Conservation (phyloP, 345 rosid genomes). For the Reutealis trisperma region DNA sequence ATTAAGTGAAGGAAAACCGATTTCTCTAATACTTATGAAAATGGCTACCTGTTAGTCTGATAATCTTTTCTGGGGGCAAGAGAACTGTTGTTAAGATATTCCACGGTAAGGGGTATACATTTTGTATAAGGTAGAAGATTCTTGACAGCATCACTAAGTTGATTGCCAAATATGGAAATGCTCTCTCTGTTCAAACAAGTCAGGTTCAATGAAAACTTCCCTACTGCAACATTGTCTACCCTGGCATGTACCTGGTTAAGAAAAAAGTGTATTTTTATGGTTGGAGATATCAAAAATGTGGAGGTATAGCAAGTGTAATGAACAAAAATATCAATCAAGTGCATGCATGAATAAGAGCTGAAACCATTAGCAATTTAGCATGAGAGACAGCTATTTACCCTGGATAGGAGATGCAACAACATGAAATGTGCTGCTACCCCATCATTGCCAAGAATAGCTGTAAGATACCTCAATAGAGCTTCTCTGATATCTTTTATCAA, state of each 20-base stretch:
- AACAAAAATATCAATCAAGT: neutral
- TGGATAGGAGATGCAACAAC: conserved; percentile 81
- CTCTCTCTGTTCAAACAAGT: conserved; percentile 65
- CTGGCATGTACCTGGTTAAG: conserved; percentile 70
- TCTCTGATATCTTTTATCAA: conserved; percentile 60
- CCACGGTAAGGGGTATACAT: conserved; percentile 60
- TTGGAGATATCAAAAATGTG: neutral
- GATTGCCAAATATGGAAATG: conserved; percentile 58
- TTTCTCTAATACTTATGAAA: neutral
- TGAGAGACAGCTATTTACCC: conserved; percentile 31
- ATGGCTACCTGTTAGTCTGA: conserved; percentile 56
- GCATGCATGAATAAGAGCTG: neutral
- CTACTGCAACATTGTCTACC: conserved; percentile 76
- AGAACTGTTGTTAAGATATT: conserved; percentile 63
- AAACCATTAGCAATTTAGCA: conserved; percentile 11
- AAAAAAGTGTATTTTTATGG: conserved; percentile 1
- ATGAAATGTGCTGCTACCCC: conserved; percentile 67
- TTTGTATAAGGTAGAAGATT: conserved; percentile 72
- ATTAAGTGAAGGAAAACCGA: neutral
- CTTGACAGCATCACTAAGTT: conserved; percentile 47
- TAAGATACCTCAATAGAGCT: conserved; percentile 67
- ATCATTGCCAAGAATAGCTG: conserved; percentile 76
- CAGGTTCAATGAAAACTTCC: conserved; percentile 84
- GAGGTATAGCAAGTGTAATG: neutral
- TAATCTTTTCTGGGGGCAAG: conserved; percentile 90